A percentile compares a stretch with the other conserved stretches of the same genome.
phyloP scores from a whole-genome alignment of 495 filamentous ascomycete genomes.

The Pseudevernia furfuracea region DNA sequence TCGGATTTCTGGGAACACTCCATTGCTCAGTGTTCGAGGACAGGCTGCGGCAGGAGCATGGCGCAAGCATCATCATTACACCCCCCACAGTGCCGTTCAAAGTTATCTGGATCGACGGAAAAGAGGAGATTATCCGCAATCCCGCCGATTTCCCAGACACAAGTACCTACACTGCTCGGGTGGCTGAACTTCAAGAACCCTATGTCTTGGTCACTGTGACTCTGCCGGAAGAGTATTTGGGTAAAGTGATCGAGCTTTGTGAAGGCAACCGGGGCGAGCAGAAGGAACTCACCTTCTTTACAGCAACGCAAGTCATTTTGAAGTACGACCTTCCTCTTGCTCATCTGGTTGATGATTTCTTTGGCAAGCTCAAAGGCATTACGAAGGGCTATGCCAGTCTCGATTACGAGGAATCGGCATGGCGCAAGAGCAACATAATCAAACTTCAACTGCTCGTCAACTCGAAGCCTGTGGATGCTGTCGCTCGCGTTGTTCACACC shows the following conservation, averaged over 20 bases:
- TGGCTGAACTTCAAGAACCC: constrained; percentile 71
- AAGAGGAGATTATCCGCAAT: constrained; percentile 67
- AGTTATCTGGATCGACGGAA: constrained; percentile 66
- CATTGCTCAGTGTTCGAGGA: constrained; percentile 99
- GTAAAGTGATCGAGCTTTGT: constrained; percentile 90
- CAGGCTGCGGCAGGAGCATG: constrained; percentile 89
- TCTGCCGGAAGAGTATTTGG: constrained; percentile 86
- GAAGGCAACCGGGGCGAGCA: constrained; percentile 84
- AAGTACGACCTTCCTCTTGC: constrained; percentile 85
- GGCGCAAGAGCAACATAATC: constrained; percentile 67
- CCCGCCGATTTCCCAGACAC: constrained; percentile 78
- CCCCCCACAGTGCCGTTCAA: constrained; percentile 91
- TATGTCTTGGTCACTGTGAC: constrained; percentile 83
- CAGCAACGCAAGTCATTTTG: constrained; percentile 87
- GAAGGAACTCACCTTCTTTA: constrained; percentile 80
- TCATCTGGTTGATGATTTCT: constrained; percentile 91
- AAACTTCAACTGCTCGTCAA: constrained; percentile 94
- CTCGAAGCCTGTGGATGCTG: constrained; percentile 84
- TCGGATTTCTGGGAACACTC: constrained; percentile 91
- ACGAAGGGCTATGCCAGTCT: constrained; percentile 79
- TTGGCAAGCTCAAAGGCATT: constrained; percentile 87
- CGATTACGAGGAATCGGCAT: constrained; percentile 93
- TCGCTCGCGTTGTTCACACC: constrained; percentile 78
- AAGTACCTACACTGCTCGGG: constrained; percentile 50
- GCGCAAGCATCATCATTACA: constrained; percentile 92